Evolutionary conservation across 257 asterid genomes (phyloP), one percentile per base, ranked within the genome.

Genomic region (Solanum ossicruentum): DNA sequence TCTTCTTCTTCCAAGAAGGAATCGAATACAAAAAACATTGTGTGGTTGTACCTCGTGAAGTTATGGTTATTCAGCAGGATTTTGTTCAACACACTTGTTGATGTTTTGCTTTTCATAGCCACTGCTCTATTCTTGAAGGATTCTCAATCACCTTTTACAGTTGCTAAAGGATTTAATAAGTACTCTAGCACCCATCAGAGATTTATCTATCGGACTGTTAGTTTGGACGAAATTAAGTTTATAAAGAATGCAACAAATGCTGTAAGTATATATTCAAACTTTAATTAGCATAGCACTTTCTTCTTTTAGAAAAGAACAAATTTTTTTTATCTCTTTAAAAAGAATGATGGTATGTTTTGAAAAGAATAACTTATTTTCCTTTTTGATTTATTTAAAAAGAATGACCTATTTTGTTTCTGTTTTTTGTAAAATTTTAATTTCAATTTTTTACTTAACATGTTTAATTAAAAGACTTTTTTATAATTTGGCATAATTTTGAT

Each of bases 171-270:
- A 49, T 49, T 75, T 75, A 49, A 32, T 15, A 75, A 75, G 45
- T 15, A 16, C 7, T 49, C 82, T 2, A 51, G 45, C 8, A 51
- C 63, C 16, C 63, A 45, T 3, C 21, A 8, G 8, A 77, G 63
- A 51, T 77, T 51, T 51, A 26, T 77, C 45, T 13, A 77, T 23
- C 47, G 63, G 63, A 77, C 82, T 51, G 10, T 77, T 49, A 51
- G 63, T 15, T 77, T 77, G 82, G 63, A 51, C 4, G 63, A 77
- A 13, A 77, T 77, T 77, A 77, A 77, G 51, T 77, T 77, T 9
- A 77, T 77, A 49, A 67, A 67, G 12, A 67, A 36, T 16, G 12
- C 2, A 2, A 51, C 61, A 8, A 75, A 75, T 7, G 60, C 45
- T 0, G 61, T 75, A 75, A 49, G 82, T 51, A 36, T 36, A 36